A percentile compares a stretch with the other conserved stretches of the same genome.
phyloP scores from a whole-genome alignment of 768 basidiomycete species.

The Boletus patriciae region DNA sequence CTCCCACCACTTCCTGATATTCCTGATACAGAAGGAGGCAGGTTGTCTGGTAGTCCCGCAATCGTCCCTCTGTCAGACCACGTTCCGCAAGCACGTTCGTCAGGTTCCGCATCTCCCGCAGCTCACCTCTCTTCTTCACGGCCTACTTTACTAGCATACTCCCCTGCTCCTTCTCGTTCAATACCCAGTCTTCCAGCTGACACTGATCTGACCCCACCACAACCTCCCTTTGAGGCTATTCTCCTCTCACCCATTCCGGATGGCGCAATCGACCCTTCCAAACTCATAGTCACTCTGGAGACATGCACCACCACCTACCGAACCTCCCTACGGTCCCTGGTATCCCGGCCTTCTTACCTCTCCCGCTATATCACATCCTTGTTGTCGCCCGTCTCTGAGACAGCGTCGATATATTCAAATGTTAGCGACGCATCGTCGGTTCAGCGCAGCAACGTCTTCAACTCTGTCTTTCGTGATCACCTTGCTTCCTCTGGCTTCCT shows the following conservation, averaged over 20 bases:
- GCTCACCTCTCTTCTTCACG: constrained; percentile 41
- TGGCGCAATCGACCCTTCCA: constrained; percentile 51
- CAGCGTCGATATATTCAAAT: constrained; percentile 57
- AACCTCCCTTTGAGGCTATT: constrained; percentile 63
- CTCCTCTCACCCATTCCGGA: constrained; percentile 60
- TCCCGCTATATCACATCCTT: constrained; percentile 55
- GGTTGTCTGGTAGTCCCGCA: constrained; percentile 19
- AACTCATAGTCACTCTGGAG: constrained; percentile 69
- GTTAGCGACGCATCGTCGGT: constrained; percentile 38
- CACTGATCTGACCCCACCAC: constrained; percentile 44
- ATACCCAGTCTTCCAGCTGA: constrained; percentile 52
- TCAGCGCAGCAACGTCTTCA: constrained; percentile 38
- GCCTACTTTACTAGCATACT: constrained; percentile 18
- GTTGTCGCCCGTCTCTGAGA: constrained; percentile 42
- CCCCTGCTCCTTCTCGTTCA: constrained; percentile 41
- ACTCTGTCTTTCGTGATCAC: constrained; percentile 58
- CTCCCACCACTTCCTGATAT: constrained; percentile 52
- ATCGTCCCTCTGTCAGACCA: constrained; percentile 26
- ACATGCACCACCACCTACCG: constrained; percentile 66
- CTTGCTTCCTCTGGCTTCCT: constrained; percentile 60
- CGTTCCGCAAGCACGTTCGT: constrained; percentile 33
- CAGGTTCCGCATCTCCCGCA: constrained; percentile 28
- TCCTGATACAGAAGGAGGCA: background rate
- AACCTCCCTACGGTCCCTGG: constrained; percentile 66
- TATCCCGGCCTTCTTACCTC: constrained; percentile 67